Conservation (phyloP, 2,329 filamentous ascomycete genomes). For the Nannizziopsis arthrosporioides region DNA sequence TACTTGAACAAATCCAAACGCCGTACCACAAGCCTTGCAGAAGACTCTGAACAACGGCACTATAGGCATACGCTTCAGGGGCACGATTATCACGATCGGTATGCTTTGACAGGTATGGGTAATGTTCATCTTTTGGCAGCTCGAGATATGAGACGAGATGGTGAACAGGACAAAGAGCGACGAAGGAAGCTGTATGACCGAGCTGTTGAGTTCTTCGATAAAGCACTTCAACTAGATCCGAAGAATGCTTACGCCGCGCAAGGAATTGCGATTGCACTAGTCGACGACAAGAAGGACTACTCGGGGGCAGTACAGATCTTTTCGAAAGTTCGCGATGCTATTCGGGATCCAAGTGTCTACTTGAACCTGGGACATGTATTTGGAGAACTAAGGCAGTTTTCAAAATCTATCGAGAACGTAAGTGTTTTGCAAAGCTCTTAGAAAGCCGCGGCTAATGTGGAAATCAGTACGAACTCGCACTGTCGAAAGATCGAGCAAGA, state of each 20-base stretch:
- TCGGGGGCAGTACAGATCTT: conserved; percentile 75
- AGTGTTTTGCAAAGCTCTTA: conserved; percentile 15
- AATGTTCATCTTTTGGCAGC: conserved; percentile 83
- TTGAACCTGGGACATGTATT: conserved; percentile 92
- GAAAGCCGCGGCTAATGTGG: conserved; percentile 15
- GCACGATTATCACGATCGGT: conserved; percentile 95
- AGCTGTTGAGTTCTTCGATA: conserved; percentile 97
- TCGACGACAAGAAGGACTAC: conserved; percentile 88
- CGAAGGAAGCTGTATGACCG: conserved; percentile 76
- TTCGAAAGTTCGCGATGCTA: conserved; percentile 76
- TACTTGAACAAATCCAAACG: conserved; percentile 85
- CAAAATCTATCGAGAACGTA: conserved; percentile 75
- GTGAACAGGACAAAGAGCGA: conserved; percentile 83
- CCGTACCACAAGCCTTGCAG: conserved; percentile 63
- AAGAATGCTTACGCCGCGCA: conserved; percentile 95
- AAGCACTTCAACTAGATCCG: conserved; percentile 85
- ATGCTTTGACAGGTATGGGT: conserved; percentile 91
- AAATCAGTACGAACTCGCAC: conserved; percentile 64
- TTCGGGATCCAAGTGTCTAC: conserved; percentile 78
- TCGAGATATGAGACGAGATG: conserved; percentile 85
- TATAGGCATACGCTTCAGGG: conserved; percentile 93
- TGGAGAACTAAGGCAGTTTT: conserved; percentile 78
- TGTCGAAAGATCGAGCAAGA: conserved; percentile 65
- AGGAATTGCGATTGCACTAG: conserved; percentile 83
- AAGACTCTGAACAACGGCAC: conserved; percentile 84